These are phyloP conservation scores for Polygonum maritimum DNA, from an alignment of 148 eudicot species.

Conservation along the genomic window DNA sequence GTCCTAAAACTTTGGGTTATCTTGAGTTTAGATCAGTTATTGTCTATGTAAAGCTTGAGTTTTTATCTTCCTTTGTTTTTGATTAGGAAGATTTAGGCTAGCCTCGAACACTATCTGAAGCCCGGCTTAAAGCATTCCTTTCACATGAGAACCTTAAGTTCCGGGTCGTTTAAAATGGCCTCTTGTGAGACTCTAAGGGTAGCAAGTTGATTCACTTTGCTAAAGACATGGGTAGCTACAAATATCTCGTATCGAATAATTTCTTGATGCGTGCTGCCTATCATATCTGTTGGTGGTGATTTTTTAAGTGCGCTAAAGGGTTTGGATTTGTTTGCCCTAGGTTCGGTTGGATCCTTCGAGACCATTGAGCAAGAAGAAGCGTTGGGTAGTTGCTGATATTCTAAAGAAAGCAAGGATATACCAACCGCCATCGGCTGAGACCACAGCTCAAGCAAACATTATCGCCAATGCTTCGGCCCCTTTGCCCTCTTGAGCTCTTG, in stretches of 20 bases:
- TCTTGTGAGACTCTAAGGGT: too few relatives aligned
- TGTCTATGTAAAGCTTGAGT: too few relatives aligned
- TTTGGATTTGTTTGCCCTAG: constrained; percentile 19
- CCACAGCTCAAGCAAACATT: constrained; percentile 22
- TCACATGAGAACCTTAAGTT: too few relatives aligned
- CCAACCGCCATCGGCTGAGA: constrained; percentile 39
- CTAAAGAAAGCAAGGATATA: constrained; percentile 83
- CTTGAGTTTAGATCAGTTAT: too few relatives aligned
- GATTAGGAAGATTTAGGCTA: too few relatives aligned
- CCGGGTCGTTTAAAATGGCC: too few relatives aligned
- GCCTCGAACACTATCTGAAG: too few relatives aligned
- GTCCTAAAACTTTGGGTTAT: too few relatives aligned
- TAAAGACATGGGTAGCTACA: too few relatives aligned
- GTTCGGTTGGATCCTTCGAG: constrained; percentile 81
- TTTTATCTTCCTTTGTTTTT: neutral
- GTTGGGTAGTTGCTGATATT: constrained; percentile 82
- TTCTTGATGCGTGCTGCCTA: neutral
- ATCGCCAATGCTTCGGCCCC: constrained; percentile 26
- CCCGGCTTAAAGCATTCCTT: too few relatives aligned
- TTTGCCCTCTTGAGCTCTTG: constrained; percentile 16
- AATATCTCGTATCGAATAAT: too few relatives aligned
- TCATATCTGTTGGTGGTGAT: neutral
- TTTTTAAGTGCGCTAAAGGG: neutral
- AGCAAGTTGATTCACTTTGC: too few relatives aligned
- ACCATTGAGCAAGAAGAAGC: constrained; percentile 86